Conservation (phyloP, 768 basidiomycete species). For the Hemileccinum rubropunctum region DNA sequence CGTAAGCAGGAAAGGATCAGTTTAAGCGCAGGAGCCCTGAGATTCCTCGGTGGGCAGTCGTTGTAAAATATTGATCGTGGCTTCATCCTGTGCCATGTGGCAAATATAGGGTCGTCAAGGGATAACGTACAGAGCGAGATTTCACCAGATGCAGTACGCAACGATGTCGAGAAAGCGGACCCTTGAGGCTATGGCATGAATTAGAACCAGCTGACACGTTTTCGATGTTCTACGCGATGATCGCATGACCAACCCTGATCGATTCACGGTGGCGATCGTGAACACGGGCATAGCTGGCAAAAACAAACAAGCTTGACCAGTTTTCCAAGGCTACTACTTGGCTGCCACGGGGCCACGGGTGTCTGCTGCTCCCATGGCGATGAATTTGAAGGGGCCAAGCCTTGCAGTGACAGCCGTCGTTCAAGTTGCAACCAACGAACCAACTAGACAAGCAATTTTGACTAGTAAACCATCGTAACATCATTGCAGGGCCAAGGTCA, state of each 20-base stretch:
- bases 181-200: constrained; percentile 14
- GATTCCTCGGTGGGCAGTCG: background rate
- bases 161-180: constrained; percentile 10
- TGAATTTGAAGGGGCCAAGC: constrained; percentile 14
- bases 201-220: constrained; percentile 18
- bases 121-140: constrained; percentile 2
- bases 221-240: constrained; percentile 26
- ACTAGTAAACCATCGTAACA: no score
- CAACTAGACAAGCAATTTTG: no score
- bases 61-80: background rate
- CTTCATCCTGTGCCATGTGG: constrained; percentile 7
- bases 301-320: constrained; percentile 6
- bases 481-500: no score
- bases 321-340: background rate
- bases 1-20: background rate
- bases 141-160: background rate
- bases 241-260: constrained; percentile 17
- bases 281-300: no score
- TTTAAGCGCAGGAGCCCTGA: background rate
- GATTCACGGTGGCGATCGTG: constrained; percentile 19
- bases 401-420: no score
- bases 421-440: no score
- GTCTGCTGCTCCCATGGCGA: constrained; percentile 21
- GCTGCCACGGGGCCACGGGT: constrained; percentile 18
- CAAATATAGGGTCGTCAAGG: background rate